Evolutionary conservation across 208 protist genomes (phyloP), one percentile per base, ranked within the genome.

Genomic region (Kentomonas sorsogonicus): DNA sequence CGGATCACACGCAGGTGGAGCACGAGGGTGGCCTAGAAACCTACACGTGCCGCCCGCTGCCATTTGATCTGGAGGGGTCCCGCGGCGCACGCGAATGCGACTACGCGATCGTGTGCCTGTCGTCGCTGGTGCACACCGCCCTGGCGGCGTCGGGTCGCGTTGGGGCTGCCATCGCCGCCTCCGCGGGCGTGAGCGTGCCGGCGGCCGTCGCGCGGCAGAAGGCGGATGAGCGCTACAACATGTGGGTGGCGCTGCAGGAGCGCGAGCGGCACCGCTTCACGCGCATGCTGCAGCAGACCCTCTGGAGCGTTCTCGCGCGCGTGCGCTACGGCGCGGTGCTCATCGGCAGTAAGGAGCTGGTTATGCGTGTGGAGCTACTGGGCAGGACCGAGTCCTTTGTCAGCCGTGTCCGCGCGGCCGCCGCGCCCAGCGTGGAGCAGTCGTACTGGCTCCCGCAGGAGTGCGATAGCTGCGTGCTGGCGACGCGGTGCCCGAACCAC

Each of bases 401-500:
- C 29, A 47, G 62, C 57, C 74, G 74, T 45, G 63, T 74, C 52
- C 80, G 86, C 18, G 54, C 52, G 15, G 30, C 56, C 2, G 36
- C 74, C 16, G 52, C 66, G 20, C 65, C 63, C 9, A 55, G 51
- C 31, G 62, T 69, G 41, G 40, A 72, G 23, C 55, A 46, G 25
- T 23, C 53, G 1, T 90, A 87, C 62, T 94, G 88, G 84, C 73
- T 94, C 31, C 83, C 88, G 0, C 39, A 57, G 3, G 70, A 74
- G 30, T 70, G 66, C n/a, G 72, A 63, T 11, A 71, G 65, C 15
- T 66, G 72, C 25, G 73, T 74, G 29, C 47, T 90, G 56, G 82
- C 84, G 36, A 41, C 92, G 36, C 51, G 72, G 15, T 94, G 88
- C 66, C 82, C 88, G 2, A 73, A 87, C 23, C 88, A 94, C 68